Conservation (phyloP, 768 basidiomycete species). For the Rhizopogon roseolus region DNA sequence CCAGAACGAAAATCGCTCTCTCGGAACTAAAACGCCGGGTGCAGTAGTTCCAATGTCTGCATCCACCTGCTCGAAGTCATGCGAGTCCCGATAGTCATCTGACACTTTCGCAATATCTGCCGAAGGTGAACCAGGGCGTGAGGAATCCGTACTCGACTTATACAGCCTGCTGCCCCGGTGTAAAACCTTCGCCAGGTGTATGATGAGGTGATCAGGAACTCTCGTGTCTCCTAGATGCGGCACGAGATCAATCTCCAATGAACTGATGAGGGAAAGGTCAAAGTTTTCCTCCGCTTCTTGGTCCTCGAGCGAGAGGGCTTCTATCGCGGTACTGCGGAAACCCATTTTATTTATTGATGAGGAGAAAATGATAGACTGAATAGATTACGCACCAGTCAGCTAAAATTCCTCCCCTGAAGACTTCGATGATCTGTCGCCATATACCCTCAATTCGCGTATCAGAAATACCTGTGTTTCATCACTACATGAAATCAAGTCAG, state of each 20-base stretch:
- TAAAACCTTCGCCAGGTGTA: conserved; percentile 64
- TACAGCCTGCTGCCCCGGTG: conserved; percentile 69
- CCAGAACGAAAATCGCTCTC: conserved; percentile 91
- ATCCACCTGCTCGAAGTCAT: conserved; percentile 33
- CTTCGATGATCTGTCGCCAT: conserved; percentile 81
- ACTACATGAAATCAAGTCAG: background rate
- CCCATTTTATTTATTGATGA: background rate
- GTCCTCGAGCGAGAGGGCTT: conserved; percentile 52
- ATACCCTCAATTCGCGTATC: conserved; percentile 71
- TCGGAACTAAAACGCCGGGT: conserved; percentile 47
- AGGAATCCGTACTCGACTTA: conserved; percentile 18
- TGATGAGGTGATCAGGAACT: conserved; percentile 68
- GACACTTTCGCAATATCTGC: conserved; percentile 7
- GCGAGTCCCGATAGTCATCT: conserved; percentile 11
- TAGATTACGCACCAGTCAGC: conserved; percentile 67
- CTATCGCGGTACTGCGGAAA: conserved; percentile 45
- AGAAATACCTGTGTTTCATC: conserved; percentile 41
- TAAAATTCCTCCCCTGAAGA: conserved; percentile 75
- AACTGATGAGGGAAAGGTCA: conserved; percentile 72
- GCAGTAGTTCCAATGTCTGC: conserved; percentile 57
- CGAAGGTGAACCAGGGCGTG: conserved; percentile 8
- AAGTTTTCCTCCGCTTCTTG: conserved; percentile 83
- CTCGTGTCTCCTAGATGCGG: conserved; percentile 67
- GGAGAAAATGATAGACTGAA: background rate
- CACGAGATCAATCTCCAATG: conserved; percentile 76